phyloP scores from a whole-genome alignment of 2,329 filamentous ascomycete species.

The Fusarium multiceps region DNA sequence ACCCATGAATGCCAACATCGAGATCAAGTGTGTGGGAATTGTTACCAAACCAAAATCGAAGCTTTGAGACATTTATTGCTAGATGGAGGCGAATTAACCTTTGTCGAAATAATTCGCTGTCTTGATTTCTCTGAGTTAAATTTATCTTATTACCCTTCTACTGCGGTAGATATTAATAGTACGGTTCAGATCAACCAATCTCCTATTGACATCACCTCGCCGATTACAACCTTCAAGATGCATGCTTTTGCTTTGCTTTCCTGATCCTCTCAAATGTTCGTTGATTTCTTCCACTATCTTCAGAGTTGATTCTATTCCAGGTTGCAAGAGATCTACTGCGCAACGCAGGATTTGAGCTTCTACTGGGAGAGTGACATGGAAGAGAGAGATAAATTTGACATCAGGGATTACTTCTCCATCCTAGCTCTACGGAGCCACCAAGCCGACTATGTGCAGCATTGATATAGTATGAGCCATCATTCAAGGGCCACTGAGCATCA shows the following conservation, averaged over 20 bases:
- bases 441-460: not conserved
- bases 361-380: not conserved
- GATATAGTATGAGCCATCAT: not conserved
- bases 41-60: constrained; percentile 39
- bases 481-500: not conserved
- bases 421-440: not conserved
- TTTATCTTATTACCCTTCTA: too few species aligned
- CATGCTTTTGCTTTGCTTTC: too few species aligned
- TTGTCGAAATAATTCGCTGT: not conserved
- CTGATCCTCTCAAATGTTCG: too few species aligned
- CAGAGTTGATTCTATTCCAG: accelerated
- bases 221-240: too few species aligned
- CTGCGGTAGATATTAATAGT: too few species aligned
- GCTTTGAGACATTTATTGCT: constrained; percentile 6
- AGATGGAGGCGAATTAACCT: too few species aligned
- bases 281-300: not conserved
- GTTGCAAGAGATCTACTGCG: not conserved
- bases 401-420: not conserved
- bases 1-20: constrained; percentile 46
- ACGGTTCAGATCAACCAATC: too few species aligned
- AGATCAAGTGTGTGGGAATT: constrained; percentile 47
- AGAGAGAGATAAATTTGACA: not conserved
- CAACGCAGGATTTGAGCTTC: too few species aligned
- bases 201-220: too few species aligned
- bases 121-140: too few species aligned